Conservation (phyloP, 176 grass and related monocot genomes). For the Saccharum officinarum region DNA sequence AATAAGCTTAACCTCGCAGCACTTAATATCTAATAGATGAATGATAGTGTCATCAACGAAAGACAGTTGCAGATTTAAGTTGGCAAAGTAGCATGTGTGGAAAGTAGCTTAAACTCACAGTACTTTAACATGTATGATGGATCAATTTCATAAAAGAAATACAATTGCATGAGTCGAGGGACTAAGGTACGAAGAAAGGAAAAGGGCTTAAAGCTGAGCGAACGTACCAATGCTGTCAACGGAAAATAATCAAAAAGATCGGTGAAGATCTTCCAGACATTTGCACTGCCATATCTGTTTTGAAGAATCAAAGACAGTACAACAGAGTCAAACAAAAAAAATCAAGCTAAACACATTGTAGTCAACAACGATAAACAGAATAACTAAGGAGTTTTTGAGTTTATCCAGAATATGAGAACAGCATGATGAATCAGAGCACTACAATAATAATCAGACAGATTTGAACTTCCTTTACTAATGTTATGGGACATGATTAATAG, state of each 20-base stretch:
- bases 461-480: background rate
- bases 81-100: background rate
- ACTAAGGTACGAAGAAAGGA: background rate
- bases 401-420: background rate
- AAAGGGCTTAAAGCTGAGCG: conserved; percentile 4
- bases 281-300: conserved; percentile 87
- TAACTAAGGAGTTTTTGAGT: background rate
- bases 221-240: conserved; percentile 68
- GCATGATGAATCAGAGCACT: background rate
- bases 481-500: conserved; percentile 3
- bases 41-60: background rate
- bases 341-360: background rate
- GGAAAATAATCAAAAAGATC: conserved; percentile 92
- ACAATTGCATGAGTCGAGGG: background rate
- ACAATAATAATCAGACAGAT: background rate
- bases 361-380: background rate
- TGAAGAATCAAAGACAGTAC: conserved; percentile 4
- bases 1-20: background rate
- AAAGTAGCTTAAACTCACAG: background rate
- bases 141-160: background rate
- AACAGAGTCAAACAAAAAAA: background rate
- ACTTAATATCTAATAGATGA: background rate
- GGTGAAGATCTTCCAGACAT: conserved; percentile 85
- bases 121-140: background rate
- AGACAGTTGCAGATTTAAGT: background rate